Evolutionary conservation across 257 asterid genomes (phyloP).

Genomic region (Solanum ossicruentum): DNA sequence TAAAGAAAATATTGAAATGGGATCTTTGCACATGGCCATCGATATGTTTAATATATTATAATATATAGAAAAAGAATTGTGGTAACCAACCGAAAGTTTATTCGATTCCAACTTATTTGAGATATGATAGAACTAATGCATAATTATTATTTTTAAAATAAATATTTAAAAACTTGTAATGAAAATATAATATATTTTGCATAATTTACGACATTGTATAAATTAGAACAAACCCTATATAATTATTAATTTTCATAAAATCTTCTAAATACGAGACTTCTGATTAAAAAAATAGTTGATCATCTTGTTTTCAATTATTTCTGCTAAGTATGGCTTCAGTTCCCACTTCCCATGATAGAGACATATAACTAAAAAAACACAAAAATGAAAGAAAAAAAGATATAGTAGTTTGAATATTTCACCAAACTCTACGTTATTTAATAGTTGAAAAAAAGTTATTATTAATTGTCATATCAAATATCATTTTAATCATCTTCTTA

Average conservation of each 20-base stretch:
- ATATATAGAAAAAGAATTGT: not conserved
- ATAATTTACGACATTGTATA: not conserved
- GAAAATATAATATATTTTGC: not conserved
- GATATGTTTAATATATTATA: not conserved
- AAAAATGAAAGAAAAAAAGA: too few species aligned
- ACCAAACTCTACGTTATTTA: not conserved
- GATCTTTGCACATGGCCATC: not conserved
- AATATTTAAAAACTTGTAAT: not conserved
- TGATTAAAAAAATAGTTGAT: not conserved
- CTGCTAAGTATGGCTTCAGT: not conserved
- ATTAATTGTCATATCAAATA: not conserved
- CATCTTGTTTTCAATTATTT: not conserved
- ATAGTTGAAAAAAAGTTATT: not conserved
- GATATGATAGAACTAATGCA: not conserved
- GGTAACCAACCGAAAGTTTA: not conserved
- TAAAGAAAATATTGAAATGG: not conserved
- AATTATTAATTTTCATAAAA: not conserved
- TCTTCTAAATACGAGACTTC: not conserved
- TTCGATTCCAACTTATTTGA: accelerated
- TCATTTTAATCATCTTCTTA: not conserved
- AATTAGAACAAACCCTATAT: not conserved
- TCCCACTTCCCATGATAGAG: not conserved
- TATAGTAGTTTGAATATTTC: too few species aligned
- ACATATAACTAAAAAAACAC: not conserved
- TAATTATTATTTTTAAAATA: not conserved